Evolutionary conservation across 225 moss, liverwort and hornwort species (phyloP).

Genomic region (Sphagnum contortum): DNA sequence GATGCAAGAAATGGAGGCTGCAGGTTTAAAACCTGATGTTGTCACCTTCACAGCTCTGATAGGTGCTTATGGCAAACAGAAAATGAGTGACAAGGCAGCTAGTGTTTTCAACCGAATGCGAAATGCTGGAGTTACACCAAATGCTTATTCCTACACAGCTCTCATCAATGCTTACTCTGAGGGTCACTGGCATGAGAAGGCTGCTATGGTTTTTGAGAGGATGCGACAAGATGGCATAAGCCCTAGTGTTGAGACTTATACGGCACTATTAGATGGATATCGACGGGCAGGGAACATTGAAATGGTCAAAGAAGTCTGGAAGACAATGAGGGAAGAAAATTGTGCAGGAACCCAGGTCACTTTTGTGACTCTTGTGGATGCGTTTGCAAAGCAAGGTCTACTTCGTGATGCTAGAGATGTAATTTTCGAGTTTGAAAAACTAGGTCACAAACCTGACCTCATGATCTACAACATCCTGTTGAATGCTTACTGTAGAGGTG

Average conservation of each 20-base stretch:
- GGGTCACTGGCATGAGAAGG: conserved; percentile 87
- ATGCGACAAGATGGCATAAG: conserved; percentile 59
- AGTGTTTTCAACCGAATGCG: conserved; percentile 65
- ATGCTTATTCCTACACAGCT: conserved; percentile 63
- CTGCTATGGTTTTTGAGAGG: conserved; percentile 59
- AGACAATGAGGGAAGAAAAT: conserved; percentile 51
- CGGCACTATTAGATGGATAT: conserved; percentile 74
- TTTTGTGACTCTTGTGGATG: conserved; percentile 70
- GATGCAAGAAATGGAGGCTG: conserved; percentile 59
- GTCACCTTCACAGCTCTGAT: conserved; percentile 69
- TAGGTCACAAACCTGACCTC: conserved; percentile 53
- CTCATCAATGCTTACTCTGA: conserved; percentile 73
- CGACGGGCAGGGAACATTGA: conserved; percentile 54
- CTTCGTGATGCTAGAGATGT: conserved; percentile 72
- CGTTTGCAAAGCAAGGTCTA: conserved; percentile 75
- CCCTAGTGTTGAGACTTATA: conserved; percentile 83
- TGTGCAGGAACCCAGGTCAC: conserved; percentile 63
- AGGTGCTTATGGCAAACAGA: conserved; percentile 66
- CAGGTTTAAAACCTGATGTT: conserved; percentile 65
- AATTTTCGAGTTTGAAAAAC: conserved; percentile 63
- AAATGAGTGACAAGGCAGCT: conserved; percentile 60
- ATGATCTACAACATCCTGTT: conserved; percentile 90
- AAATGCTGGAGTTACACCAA: conserved; percentile 47
- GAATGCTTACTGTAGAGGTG: conserved; percentile 78
- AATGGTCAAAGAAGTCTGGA: conserved; percentile 66